Evolutionary conservation across 2,329 filamentous ascomycete species (phyloP).

Genomic region (Paraphoma chrysanthemicola): DNA sequence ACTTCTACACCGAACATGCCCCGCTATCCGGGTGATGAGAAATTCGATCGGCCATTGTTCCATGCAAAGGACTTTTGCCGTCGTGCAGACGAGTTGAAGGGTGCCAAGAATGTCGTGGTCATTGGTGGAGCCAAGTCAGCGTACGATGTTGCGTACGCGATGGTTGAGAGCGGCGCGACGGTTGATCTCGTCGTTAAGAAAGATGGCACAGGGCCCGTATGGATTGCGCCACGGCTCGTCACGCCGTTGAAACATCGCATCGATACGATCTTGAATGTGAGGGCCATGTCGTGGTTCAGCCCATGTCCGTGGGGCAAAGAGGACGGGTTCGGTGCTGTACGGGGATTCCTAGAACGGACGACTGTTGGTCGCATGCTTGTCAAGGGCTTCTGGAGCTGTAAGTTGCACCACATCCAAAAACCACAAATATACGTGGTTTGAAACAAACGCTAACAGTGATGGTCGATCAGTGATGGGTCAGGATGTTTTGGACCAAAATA

Average conservation of each 20-base stretch:
- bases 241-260: constrained; percentile 70
- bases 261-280: constrained; percentile 69
- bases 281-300: constrained; percentile 73
- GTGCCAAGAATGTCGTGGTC: constrained; percentile 52
- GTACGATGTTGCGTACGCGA: constrained; percentile 66
- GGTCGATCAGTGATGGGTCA: constrained; percentile 52
- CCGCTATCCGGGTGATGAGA: constrained; percentile 55
- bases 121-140: constrained; percentile 68
- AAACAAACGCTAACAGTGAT: background rate
- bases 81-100: constrained; percentile 41
- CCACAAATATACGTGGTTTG: too few relatives aligned
- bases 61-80: constrained; percentile 62
- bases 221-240: constrained; percentile 65
- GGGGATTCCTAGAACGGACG: constrained; percentile 64
- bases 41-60: constrained; percentile 61
- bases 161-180: constrained; percentile 56
- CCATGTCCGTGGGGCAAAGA: constrained; percentile 74
- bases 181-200: constrained; percentile 65
- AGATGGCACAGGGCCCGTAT: constrained; percentile 63
- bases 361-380: constrained; percentile 62
- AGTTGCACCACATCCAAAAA: background rate
- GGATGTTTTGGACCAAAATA: constrained; percentile 56
- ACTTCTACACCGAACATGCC: constrained; percentile 65
- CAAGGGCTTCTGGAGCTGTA: constrained; percentile 58
- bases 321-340: constrained; percentile 64